Conservation (phyloP, 108 stramenopile genomes). For the Parietichytrium sp. region DNA sequence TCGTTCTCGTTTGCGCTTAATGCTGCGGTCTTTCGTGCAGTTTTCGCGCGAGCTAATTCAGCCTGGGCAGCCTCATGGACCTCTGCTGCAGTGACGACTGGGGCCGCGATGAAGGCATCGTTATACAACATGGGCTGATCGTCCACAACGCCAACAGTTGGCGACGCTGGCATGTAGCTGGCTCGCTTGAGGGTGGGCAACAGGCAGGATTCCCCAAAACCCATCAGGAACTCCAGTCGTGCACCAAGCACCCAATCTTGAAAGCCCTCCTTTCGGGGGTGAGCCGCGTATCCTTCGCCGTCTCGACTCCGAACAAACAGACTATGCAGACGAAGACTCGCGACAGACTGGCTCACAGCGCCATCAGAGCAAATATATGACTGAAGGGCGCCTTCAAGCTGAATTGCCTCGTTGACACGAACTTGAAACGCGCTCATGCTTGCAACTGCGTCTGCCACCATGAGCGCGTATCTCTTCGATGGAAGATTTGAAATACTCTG, state of each 20-base stretch:
- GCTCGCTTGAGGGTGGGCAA: not conserved
- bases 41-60: too few relatives aligned
- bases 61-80: too few relatives aligned
- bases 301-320: not conserved
- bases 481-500: not conserved
- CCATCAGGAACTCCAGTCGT: not conserved
- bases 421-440: not conserved
- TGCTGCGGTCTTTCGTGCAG: too few relatives aligned
- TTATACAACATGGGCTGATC: too few relatives aligned
- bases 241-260: not conserved
- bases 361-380: not conserved
- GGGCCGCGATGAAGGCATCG: too few relatives aligned
- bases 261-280: not conserved
- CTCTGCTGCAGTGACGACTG: too few relatives aligned
- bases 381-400: not conserved
- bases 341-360: not conserved
- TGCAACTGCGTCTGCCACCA: not conserved
- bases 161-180: too few relatives aligned
- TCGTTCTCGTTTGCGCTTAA: too few relatives aligned
- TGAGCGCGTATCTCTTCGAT: not conserved
- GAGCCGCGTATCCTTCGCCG: not conserved
- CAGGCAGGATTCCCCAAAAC: not conserved
- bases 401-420: not conserved
- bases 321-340: not conserved
- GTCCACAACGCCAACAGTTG: too few relatives aligned